Evolutionary conservation across 345 rosid genomes (phyloP).

Genomic region (Populus nigra): DNA sequence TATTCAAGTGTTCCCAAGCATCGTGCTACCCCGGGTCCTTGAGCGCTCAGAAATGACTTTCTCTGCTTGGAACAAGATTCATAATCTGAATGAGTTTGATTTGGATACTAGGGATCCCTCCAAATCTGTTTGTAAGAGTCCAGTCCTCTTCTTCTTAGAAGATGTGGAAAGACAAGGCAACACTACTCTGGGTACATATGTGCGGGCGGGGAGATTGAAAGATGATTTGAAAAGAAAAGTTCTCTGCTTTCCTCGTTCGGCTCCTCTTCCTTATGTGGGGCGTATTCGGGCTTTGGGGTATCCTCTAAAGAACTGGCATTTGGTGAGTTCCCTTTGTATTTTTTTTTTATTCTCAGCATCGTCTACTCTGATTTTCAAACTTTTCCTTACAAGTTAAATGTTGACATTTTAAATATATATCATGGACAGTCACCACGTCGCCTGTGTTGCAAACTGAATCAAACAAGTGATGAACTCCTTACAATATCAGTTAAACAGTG

Average conservation of each 20-base stretch:
- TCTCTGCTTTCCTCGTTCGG: conserved; percentile 63
- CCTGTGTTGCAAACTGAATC: conserved; percentile 67
- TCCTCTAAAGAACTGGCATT: conserved; percentile 70
- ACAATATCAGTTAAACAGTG: conserved; percentile 69
- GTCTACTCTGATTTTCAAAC: not conserved
- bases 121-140: conserved; percentile 57
- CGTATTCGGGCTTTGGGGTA: conserved; percentile 56
- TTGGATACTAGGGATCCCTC: conserved; percentile 63
- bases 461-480: conserved; percentile 42
- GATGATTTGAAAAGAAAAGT: conserved; percentile 68
- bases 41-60: conserved; percentile 74
- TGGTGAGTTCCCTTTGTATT: conserved; percentile 44
- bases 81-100: conserved; percentile 66
- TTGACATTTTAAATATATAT: not conserved
- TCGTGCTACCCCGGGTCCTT: conserved; percentile 62
- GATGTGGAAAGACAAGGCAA: conserved; percentile 44
- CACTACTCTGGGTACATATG: conserved; percentile 55
- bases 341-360: too few species aligned
- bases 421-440: conserved; percentile 67
- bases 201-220: conserved; percentile 37
- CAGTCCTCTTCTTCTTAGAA: conserved; percentile 53
- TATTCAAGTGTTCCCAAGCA: conserved; percentile 74
- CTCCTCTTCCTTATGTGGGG: conserved; percentile 56
- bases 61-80: conserved; percentile 76
- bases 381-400: not conserved